Conservation (phyloP, 768 basidiomycete genomes). For the Rhizopogon salebrosus region DNA sequence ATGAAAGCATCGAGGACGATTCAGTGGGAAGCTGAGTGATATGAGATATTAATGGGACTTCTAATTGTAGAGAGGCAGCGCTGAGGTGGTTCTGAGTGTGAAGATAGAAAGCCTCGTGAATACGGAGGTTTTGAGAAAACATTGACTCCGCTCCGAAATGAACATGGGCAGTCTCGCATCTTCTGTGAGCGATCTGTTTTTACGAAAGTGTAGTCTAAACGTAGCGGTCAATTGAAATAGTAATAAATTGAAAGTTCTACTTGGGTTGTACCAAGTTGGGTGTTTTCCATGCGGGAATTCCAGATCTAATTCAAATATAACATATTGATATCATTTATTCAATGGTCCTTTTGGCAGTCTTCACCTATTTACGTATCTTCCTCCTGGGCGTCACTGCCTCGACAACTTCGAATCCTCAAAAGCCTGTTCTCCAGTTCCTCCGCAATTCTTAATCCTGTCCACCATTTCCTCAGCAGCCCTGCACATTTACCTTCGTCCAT, state of each 20-base stretch:
- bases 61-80: not conserved
- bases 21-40: not conserved
- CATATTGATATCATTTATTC: slow-evolving; percentile 23
- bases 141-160: slow-evolving; percentile 2
- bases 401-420: slow-evolving; percentile 30
- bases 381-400: slow-evolving; percentile 26
- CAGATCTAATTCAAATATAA: slow-evolving; percentile 16
- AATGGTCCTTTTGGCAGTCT: not conserved
- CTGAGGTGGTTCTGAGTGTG: not conserved
- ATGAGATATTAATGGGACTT: not conserved
- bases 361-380: slow-evolving; percentile 29
- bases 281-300: no score
- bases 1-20: slow-evolving; percentile 1
- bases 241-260: slow-evolving; percentile 28
- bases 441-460: slow-evolving; percentile 21
- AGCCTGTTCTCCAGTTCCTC: slow-evolving; percentile 20
- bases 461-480: slow-evolving; percentile 21
- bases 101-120: not conserved
- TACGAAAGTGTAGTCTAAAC: slow-evolving; percentile 23
- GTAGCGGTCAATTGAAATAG: slow-evolving; percentile 18
- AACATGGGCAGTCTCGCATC: not conserved
- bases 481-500: slow-evolving; percentile 8
- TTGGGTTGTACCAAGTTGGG: slow-evolving; percentile 13
- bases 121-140: not conserved
- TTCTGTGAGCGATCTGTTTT: no score